A percentile compares a stretch with the other conserved stretches of the same genome.
These are phyloP conservation scores for Candida arabinofermentans DNA, from an alignment of 805 yeast species.

Conservation along the genomic window DNA sequence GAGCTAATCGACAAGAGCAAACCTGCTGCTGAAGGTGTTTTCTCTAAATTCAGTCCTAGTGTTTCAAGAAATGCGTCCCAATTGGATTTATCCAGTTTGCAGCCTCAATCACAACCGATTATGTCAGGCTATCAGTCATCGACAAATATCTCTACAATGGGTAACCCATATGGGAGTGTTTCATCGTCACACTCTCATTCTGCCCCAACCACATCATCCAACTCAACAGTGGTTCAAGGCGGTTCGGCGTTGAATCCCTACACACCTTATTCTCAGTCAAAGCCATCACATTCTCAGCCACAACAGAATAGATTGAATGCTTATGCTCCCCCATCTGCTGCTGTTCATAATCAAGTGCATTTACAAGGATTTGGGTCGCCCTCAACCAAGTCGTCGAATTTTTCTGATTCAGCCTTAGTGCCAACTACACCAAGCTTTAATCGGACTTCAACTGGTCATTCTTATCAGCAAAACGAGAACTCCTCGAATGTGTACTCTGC, in stretches of 20 bases:
- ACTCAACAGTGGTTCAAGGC: constrained; percentile 15
- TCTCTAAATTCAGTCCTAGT: constrained; percentile 67
- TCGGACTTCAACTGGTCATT: neutral
- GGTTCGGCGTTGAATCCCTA: constrained; percentile 5
- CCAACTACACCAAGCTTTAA: neutral
- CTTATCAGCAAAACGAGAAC: no score
- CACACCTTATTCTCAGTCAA: constrained; percentile 10
- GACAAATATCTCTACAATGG: constrained; percentile 2
- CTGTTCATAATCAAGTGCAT: neutral
- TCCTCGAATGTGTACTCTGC: neutral
- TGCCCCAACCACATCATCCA: constrained; percentile 22
- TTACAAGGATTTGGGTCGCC: constrained; percentile 1
- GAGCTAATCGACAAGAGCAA: constrained; percentile 42
- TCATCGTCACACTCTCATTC: constrained; percentile 17
- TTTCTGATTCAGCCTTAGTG: neutral
- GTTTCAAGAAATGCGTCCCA: constrained; percentile 54
- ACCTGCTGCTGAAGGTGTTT: constrained; percentile 47
- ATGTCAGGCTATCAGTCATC: constrained; percentile 12
- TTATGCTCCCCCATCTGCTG: constrained; percentile 9
- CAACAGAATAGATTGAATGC: constrained; percentile 8
- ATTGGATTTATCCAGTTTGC: constrained; percentile 26
- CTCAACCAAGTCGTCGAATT: neutral
- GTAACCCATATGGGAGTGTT: constrained; percentile 8
- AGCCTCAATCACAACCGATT: constrained; percentile 19
- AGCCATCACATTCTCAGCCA: constrained; percentile 7